Evolutionary conservation across 1,284 basidiomycete species (phyloP), one percentile per base, ranked within the genome.

Genomic region (Megacollybia platyphylla): DNA sequence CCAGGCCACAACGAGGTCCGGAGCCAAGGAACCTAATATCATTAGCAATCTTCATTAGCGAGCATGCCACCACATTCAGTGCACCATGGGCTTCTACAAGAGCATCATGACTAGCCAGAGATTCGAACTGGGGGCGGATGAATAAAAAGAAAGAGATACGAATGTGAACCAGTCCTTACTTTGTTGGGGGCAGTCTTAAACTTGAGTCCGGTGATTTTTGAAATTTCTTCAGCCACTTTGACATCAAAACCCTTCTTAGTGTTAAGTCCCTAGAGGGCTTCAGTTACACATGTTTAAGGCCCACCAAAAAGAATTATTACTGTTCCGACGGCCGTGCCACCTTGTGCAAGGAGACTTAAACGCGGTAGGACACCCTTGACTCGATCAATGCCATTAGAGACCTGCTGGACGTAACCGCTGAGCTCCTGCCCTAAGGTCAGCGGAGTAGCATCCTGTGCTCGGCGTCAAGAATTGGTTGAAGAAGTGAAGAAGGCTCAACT

Each of bases 181-280:
- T 99, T 99, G 78, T 98, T 99, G 17, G 94, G 94, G 15, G 96
- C 94, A 39, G 96, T 98, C 65, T 87, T 73, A 65, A 99, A 99
- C 48, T 84, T 68, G 43, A 91, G 67, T 7, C 93, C 91, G 36
- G 93, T 94, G 46, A 97, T 71, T 61, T 87, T 87, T 50, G 90
- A 84, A 54, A 98, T 88, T 64, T 97, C 91, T 26, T 76, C 75
- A 13, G 96, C 96, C 47, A 99, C 78, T 61, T 88, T 92, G 54
- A 85, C 81, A 65, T 98, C 96, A 57, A 98, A 99, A 42, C 96
- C 96, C 62, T 81, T 87, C 64, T 79, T 89, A 47, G 96, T 98
- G 72, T 99, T 99, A 50, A 99, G 66, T 38, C 96, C 94, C 90
- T 91, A 51, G 40, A 43, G 24, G 36, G 29, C 26, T 39, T 20